Conservation (phyloP, 306 rosid species). For the Dicorynia guianensis region DNA sequence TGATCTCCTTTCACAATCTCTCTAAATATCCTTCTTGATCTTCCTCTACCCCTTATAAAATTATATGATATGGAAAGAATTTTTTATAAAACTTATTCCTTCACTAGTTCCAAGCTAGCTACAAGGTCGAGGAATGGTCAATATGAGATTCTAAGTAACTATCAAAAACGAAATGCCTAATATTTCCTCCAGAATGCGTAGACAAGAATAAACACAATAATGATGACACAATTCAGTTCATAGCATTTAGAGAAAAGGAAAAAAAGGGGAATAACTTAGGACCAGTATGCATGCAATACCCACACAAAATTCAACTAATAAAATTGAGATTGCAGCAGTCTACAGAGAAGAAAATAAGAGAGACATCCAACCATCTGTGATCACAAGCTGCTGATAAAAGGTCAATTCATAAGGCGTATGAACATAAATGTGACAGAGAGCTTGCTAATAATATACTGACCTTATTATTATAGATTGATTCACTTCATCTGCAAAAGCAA, state of each 20-base stretch:
- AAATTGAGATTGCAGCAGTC: slow-evolving; percentile 26
- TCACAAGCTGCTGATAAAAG: slow-evolving; percentile 12
- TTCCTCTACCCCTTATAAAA: too few species aligned
- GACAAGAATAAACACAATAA: slow-evolving; percentile 12
- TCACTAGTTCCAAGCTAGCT: slow-evolving; percentile 1
- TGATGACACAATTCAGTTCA: slow-evolving; percentile 1
- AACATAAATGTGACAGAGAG: background rate
- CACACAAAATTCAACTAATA: slow-evolving; percentile 10
- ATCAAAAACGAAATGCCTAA: slow-evolving; percentile 7
- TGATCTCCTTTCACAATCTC: too few species aligned
- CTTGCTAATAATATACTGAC: slow-evolving; percentile 51
- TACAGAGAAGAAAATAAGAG: background rate
- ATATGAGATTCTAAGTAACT: slow-evolving; percentile 8
- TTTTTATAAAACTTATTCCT: background rate
- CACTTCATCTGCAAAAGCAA: slow-evolving; percentile 85
- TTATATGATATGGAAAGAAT: background rate
- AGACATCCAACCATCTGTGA: slow-evolving; percentile 13
- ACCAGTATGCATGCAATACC: background rate
- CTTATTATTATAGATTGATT: slow-evolving; percentile 97
- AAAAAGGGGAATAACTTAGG: background rate
- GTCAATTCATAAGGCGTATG: background rate
- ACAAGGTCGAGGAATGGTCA: background rate
- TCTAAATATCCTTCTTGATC: too few species aligned
- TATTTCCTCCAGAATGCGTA: background rate
- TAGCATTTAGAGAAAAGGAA: background rate